A percentile compares a stretch with the other conserved stretches of the same genome.
These are phyloP conservation scores for Phialophora verrucosa DNA, from an alignment of 2,329 filamentous ascomycete genomes.

Conservation along the genomic window DNA sequence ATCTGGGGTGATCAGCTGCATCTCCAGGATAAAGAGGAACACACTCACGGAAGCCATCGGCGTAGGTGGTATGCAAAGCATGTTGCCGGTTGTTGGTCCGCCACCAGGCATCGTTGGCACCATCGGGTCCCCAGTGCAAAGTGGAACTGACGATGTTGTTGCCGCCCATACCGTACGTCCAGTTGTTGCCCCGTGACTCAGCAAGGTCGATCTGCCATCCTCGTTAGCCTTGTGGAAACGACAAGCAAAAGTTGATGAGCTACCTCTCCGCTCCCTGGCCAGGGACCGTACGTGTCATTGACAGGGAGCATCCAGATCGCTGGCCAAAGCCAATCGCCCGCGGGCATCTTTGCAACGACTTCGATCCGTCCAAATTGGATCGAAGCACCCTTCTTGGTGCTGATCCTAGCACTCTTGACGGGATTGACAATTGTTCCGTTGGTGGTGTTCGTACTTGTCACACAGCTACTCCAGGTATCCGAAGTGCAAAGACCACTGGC, in stretches of 20 bases:
- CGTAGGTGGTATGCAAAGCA: conserved; percentile 76
- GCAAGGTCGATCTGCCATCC: conserved; percentile 71
- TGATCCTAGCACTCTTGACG: conserved; percentile 77
- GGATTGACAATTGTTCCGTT: conserved; percentile 79
- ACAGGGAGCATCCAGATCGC: conserved; percentile 90
- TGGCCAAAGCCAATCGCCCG: conserved; percentile 87
- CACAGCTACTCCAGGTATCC: conserved; percentile 63
- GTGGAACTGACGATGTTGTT: conserved; percentile 81
- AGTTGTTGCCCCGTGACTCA: conserved; percentile 82
- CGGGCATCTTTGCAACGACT: conserved; percentile 75
- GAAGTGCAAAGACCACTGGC: conserved; percentile 72
- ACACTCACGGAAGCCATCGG: conserved; percentile 60
- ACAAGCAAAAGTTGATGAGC: not conserved
- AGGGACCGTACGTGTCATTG: conserved; percentile 72
- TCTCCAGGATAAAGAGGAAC: not conserved
- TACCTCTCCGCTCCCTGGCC: conserved; percentile 75
- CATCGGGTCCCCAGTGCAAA: conserved; percentile 80
- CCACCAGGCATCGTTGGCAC: conserved; percentile 79
- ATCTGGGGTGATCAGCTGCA: conserved; percentile 47
- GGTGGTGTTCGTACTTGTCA: conserved; percentile 75
- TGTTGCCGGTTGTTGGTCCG: conserved; percentile 77
- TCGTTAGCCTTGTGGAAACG: not conserved
- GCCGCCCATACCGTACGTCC: conserved; percentile 74
- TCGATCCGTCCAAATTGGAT: conserved; percentile 85
- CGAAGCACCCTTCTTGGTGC: conserved; percentile 70